Conservation (phyloP, 371 early-diverging fungal genomes). For the Batrachochytrium dendrobatidis region DNA sequence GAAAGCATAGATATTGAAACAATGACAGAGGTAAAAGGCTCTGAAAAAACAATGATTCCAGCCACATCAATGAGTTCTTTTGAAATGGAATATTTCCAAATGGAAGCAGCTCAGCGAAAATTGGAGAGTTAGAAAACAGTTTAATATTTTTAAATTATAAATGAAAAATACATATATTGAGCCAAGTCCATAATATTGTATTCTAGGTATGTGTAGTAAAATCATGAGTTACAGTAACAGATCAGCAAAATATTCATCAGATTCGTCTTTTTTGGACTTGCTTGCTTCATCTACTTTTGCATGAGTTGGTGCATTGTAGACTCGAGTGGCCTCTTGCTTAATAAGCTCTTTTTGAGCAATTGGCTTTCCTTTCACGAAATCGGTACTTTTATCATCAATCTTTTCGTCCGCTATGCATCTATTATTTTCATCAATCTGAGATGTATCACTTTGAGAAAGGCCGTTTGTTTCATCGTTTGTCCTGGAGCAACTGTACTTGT, state of each 20-base stretch:
- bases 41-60: neutral
- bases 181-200: too few relatives aligned
- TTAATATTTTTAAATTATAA: too few relatives aligned
- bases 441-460: neutral
- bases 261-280: constrained; percentile 27
- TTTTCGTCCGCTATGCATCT: neutral
- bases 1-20: neutral
- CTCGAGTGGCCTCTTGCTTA: constrained; percentile 8
- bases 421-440: neutral
- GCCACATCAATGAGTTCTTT: constrained; percentile 1
- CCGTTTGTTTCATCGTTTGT: too few relatives aligned
- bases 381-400: neutral
- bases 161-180: too few relatives aligned
- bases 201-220: too few relatives aligned
- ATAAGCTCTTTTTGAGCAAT: neutral
- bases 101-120: neutral
- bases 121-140: too few relatives aligned
- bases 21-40: neutral
- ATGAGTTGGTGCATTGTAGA: constrained; percentile 23
- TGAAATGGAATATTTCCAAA: constrained; percentile 5
- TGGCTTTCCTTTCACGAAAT: neutral
- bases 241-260: constrained; percentile 31
- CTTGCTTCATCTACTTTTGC: constrained; percentile 16
- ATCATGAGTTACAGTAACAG: constrained; percentile 28
- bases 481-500: too few relatives aligned